Evolutionary conservation across 2,329 filamentous ascomycete genomes (phyloP).

Genomic region (Trichoderma hamatum): DNA sequence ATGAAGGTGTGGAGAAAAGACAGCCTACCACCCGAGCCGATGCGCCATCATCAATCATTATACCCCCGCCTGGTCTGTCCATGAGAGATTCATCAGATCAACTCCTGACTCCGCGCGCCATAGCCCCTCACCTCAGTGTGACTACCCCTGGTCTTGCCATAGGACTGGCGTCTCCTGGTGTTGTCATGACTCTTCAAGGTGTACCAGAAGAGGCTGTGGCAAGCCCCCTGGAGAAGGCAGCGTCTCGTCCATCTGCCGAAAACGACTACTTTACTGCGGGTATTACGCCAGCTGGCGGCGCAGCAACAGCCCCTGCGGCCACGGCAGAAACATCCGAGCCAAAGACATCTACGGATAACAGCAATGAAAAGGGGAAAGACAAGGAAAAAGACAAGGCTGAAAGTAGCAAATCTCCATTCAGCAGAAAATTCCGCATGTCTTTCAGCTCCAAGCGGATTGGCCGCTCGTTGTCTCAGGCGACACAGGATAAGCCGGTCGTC

Average conservation of each 20-base stretch:
- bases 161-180: constrained; percentile 70
- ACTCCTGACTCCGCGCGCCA: constrained; percentile 65
- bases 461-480: constrained; percentile 61
- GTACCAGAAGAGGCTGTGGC: constrained; percentile 52
- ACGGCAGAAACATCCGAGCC: constrained; percentile 44
- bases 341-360: constrained; percentile 51
- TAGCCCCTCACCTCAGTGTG: constrained; percentile 63
- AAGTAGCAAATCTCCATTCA: constrained; percentile 69
- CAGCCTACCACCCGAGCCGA: constrained; percentile 57
- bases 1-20: constrained; percentile 63
- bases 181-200: constrained; percentile 45
- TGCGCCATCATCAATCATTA: constrained; percentile 61
- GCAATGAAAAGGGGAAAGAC: constrained; percentile 54
- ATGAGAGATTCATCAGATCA: constrained; percentile 49
- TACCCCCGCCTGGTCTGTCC: constrained; percentile 42
- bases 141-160: constrained; percentile 78
- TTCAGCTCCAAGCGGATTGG: constrained; percentile 85
- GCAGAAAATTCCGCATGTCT: constrained; percentile 83
- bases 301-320: not conserved
- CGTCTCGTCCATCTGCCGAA: constrained; percentile 64
- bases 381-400: constrained; percentile 51
- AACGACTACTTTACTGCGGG: constrained; percentile 78
- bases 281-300: constrained; percentile 52
- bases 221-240: constrained; percentile 58
- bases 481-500: constrained; percentile 70